Conservation (phyloP, 1,139 yeast genomes). For the Candida gigantensis region DNA sequence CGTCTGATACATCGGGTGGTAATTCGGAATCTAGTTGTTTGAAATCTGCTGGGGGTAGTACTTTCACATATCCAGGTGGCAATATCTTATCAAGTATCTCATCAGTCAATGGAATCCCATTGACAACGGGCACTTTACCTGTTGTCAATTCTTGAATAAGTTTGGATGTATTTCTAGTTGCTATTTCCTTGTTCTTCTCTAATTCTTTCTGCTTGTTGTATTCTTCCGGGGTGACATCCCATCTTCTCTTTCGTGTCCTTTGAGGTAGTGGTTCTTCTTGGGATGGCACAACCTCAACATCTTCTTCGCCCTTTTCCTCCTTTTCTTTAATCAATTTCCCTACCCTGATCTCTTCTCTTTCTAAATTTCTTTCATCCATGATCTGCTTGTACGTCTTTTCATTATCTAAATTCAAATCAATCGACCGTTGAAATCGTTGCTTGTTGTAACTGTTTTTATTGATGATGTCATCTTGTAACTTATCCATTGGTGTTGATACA, state of each 20-base stretch:
- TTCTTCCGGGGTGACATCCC: constrained; percentile 42
- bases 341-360: constrained; percentile 31
- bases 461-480: constrained; percentile 21
- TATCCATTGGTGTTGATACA: constrained; percentile 20
- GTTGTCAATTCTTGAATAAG: constrained; percentile 11
- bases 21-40: constrained; percentile 28
- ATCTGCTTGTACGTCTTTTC: constrained; percentile 34
- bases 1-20: constrained; percentile 36
- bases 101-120: constrained; percentile 51
- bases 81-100: constrained; percentile 51
- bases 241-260: constrained; percentile 34
- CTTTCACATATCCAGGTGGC: constrained; percentile 54
- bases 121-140: constrained; percentile 39
- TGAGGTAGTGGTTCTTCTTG: constrained; percentile 12
- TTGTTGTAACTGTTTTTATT: constrained; percentile 22
- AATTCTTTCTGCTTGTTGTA: constrained; percentile 18
- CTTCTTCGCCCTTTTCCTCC: constrained; percentile 8
- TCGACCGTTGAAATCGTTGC: constrained; percentile 25
- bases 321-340: constrained; percentile 19
- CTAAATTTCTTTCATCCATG: constrained; percentile 37
- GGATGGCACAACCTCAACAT: constrained; percentile 14
- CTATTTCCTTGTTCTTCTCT: not conserved
- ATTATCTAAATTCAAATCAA: constrained; percentile 25
- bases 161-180: not conserved
- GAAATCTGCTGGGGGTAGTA: constrained; percentile 51